phyloP scores from a whole-genome alignment of 1,139 yeast species.

The Hemisphaericaspora xylofermentans region DNA sequence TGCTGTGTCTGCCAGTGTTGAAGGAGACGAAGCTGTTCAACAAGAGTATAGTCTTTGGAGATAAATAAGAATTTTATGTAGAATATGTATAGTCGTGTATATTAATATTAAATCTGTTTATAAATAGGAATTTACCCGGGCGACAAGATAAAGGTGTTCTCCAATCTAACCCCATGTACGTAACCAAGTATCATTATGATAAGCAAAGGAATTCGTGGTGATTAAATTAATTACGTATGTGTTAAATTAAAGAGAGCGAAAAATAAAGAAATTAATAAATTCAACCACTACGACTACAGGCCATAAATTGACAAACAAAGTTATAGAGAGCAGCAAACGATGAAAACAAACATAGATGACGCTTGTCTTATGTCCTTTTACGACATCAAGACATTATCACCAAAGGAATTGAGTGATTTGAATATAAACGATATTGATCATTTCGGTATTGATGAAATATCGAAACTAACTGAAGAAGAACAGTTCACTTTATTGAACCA shows the following conservation, averaged over 20 bases:
- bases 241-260: too few relatives aligned
- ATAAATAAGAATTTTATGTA: conserved; percentile 12
- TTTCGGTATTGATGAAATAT: conserved; percentile 27
- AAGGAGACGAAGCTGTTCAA: conserved; percentile 28
- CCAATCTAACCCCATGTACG: too few relatives aligned
- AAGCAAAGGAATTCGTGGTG: too few relatives aligned
- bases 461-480: conserved; percentile 25
- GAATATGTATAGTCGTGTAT: neutral
- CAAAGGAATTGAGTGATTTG: conserved; percentile 23
- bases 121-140: too few relatives aligned
- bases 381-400: conserved; percentile 25
- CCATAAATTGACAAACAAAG: too few relatives aligned
- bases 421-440: conserved; percentile 17
- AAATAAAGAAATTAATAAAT: too few relatives aligned
- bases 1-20: conserved; percentile 31
- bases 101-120: neutral
- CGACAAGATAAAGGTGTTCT: too few relatives aligned
- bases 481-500: conserved; percentile 30
- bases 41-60: conserved; percentile 41
- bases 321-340: too few relatives aligned
- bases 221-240: too few relatives aligned
- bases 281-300: too few relatives aligned
- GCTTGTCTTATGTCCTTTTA: conserved; percentile 25
- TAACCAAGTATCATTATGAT: too few relatives aligned
- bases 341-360: conserved; percentile 27